These are phyloP conservation scores for Linnemannia elongata DNA, from an alignment of 192 early-diverging fungal genomes.

Conservation along the genomic window DNA sequence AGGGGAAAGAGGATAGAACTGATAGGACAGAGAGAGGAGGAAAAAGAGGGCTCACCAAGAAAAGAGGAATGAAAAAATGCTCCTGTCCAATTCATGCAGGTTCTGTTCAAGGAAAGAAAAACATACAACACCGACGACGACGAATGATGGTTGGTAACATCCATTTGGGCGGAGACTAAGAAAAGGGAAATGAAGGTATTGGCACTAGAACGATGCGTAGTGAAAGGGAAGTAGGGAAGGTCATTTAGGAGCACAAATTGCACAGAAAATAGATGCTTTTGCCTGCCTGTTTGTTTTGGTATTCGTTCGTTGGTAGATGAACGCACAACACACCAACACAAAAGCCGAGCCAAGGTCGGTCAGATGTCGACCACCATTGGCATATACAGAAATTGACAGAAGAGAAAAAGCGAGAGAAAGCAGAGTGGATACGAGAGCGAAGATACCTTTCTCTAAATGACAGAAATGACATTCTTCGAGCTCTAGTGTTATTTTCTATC, in stretches of 20 bases:
- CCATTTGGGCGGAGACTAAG: background rate
- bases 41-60: background rate
- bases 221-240: background rate
- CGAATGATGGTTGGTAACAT: too few species aligned
- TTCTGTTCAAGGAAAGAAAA: background rate
- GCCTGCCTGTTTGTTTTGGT: too few species aligned
- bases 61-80: background rate
- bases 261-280: too few species aligned
- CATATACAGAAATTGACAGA: too few species aligned
- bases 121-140: background rate
- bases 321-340: too few species aligned
- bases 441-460: slow-evolving; percentile 2
- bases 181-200: background rate
- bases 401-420: too few species aligned
- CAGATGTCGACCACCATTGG: too few species aligned
- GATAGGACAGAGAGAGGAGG: background rate
- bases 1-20: background rate
- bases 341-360: too few species aligned
- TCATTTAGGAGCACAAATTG: too few species aligned
- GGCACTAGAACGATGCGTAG: background rate
- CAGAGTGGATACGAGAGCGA: background rate
- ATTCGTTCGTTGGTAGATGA: too few species aligned
- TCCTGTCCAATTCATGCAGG: background rate
- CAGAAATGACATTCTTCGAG: background rate
- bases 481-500: background rate